Base-by-base conservation (phyloP, 2,329 filamentous ascomycete genomes). In the Pseudocercospora crystallina region DNA sequence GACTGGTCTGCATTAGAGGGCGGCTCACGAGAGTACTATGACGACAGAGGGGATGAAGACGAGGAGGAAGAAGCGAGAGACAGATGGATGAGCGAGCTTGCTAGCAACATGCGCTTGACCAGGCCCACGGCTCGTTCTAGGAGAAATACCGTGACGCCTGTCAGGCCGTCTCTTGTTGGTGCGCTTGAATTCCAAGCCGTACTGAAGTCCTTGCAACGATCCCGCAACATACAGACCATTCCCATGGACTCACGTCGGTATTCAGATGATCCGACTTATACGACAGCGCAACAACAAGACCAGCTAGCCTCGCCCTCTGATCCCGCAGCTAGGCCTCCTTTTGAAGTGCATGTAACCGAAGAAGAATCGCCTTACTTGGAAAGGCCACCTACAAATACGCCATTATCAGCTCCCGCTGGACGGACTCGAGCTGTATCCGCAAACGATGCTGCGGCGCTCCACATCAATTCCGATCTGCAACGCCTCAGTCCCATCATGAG, bases 151-250 rank as follows among this genome's bases (percentile, higher is more conserved):
- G 80, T 91, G 54, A 92, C 85, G 5, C 87, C 90, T 0, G 96
- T 99, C 56, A 81, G 94, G 37, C 92, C 94, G 1, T 97, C 94
- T 74, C 75, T 99, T 40, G 86, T 99, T 3, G 94, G 94, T 37
- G 94, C 89, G 8, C 76, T 99, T 50, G 94, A 99, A 71, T 99
- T 99, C 62, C 82, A 91, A 61, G 92, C 92, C 2, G 86, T 96
- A 2, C 75, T 99, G 39, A 86, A 89, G n/a, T 90, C 90, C 2
- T 73, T 99, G 49, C 85, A 95, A 63, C 87, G 85, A 58, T 88
- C 90, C 49, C 83, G 88, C 64, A 94, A 89, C 57, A 81, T 88
- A 20, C 83, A 85, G 61, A 80, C 87, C 13, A 81, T 84, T 37
- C 81, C 84, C 2, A 84, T 95, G 54, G 79, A 84, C 57, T 71